These are phyloP conservation scores for Claviceps maximensis DNA, from an alignment of 2,329 filamentous ascomycete species.

Conservation along the genomic window DNA sequence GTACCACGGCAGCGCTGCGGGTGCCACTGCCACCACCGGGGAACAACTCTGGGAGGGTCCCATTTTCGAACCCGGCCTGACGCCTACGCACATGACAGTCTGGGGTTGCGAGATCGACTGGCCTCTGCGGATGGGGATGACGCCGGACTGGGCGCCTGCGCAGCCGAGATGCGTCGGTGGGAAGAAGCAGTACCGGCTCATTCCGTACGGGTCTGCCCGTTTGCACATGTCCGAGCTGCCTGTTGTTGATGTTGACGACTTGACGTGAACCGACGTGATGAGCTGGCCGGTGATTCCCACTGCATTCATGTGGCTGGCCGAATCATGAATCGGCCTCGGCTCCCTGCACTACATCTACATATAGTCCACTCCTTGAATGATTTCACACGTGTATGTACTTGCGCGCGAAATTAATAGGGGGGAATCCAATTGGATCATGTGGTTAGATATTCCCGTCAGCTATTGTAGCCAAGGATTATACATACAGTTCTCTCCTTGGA, in stretches of 20 bases:
- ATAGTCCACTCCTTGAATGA: no score
- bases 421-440: no score
- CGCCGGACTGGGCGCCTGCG: slow-evolving; percentile 15
- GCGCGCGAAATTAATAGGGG: no score
- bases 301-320: background rate
- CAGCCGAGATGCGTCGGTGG: slow-evolving; percentile 13
- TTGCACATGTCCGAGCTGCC: slow-evolving; percentile 26
- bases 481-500: no score
- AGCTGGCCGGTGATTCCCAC: background rate
- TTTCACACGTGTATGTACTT: no score
- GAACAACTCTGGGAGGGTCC: slow-evolving; percentile 9
- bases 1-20: slow-evolving; percentile 10
- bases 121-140: slow-evolving; percentile 16
- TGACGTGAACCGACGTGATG: background rate
- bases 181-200: slow-evolving; percentile 20
- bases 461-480: no score
- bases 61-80: slow-evolving; percentile 14
- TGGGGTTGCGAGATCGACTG: slow-evolving; percentile 26
- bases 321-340: no score
- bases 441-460: no score
- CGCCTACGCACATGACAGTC: slow-evolving; percentile 23
- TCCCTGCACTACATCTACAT: no score
- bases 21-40: background rate
- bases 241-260: background rate
- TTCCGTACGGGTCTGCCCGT: slow-evolving; percentile 33